Conservation (phyloP, 2,329 filamentous ascomycete genomes). For the Colletotrichum zoysiae region DNA sequence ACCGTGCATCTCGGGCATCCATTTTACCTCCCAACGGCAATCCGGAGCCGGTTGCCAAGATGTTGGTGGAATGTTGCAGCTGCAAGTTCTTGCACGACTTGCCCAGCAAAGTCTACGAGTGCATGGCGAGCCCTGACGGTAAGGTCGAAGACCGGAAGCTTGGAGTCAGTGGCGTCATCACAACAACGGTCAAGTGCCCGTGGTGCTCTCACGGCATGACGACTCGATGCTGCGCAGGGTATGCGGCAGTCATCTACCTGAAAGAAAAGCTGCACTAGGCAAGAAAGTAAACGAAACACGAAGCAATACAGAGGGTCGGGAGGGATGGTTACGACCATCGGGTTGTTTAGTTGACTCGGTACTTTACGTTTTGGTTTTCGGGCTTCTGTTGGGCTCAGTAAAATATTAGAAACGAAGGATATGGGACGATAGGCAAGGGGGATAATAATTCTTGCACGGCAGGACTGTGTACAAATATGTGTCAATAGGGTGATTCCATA, state of each 20-base stretch:
- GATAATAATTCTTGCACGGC: background rate
- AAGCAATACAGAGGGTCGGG: background rate
- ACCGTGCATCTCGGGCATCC: slow-evolving; percentile 28
- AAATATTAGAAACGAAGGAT: background rate
- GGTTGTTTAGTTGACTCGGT: background rate
- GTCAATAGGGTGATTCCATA: background rate
- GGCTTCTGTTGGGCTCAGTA: background rate
- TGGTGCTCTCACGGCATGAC: slow-evolving; percentile 81
- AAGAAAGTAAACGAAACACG: background rate
- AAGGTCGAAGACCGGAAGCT: slow-evolving; percentile 64
- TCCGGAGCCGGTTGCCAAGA: slow-evolving; percentile 66
- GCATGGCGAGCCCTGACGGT: slow-evolving; percentile 71
- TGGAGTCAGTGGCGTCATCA: slow-evolving; percentile 68
- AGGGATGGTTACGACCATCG: background rate
- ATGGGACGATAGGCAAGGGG: background rate
- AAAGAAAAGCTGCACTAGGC: slow-evolving; percentile 71
- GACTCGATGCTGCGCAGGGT: slow-evolving; percentile 76
- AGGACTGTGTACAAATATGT: slow-evolving; percentile 22
- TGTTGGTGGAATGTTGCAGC: slow-evolving; percentile 74
- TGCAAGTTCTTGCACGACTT: slow-evolving; percentile 76
- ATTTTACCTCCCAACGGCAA: slow-evolving; percentile 31
- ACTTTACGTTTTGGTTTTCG: background rate
- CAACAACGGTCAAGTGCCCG: slow-evolving; percentile 74
- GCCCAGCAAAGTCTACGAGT: slow-evolving; percentile 73
- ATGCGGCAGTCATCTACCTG: slow-evolving; percentile 75